Evolutionary conservation across 306 rosid species (phyloP), one percentile per base, ranked within the genome.

Genomic region (Malus sieversii): DNA sequence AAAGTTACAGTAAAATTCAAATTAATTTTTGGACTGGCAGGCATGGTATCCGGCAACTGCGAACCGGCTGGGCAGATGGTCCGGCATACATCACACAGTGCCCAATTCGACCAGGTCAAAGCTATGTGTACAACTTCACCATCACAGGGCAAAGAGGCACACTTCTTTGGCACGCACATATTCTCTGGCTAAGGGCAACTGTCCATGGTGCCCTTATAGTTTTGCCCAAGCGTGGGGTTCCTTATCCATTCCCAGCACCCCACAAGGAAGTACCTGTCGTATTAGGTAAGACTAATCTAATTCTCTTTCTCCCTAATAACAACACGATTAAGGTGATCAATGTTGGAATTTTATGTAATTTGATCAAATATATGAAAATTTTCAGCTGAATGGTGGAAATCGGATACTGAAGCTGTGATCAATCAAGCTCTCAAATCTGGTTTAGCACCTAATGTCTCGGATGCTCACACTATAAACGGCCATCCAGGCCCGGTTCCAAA

Each of bases 321-420:
- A 40, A 30, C 57, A 5, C 11, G 19, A 15, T 60, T 29, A 25
- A 59, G 66, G 29, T 73, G 20, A 63, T 30, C 11, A 66, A 38
- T 25, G 42, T 45, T 59, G 40, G 76, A 66, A 4, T 72, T 64
- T 16, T 30, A 32, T 63, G 4, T 13, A 35, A 15, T 23, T 23
- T 23, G 29, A 18, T 73, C 1, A 3, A 58, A 59, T 16, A 60
- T 18, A n/a, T 42, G 44, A 3, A 68, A 30, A 15, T 80, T 82
- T 9, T 70, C 79, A 93, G 98, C 83, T 76, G 98, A 91, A 75
- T 93, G 98, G 98, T 93, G 98, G 98, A 93, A 93, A 78, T 93
- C 98, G 11, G 97, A 93, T 68, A 91, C 97, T 3, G 98, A 93
- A 78, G 85, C 87, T 8, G 79, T 93, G 40, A 87, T 93, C 80